Percentiles rank a stretch among this genome's conserved stretches.
Evolutionary conservation across 176 grass and related monocot species (phyloP).

Genomic region (Neostapfia colusana): DNA sequence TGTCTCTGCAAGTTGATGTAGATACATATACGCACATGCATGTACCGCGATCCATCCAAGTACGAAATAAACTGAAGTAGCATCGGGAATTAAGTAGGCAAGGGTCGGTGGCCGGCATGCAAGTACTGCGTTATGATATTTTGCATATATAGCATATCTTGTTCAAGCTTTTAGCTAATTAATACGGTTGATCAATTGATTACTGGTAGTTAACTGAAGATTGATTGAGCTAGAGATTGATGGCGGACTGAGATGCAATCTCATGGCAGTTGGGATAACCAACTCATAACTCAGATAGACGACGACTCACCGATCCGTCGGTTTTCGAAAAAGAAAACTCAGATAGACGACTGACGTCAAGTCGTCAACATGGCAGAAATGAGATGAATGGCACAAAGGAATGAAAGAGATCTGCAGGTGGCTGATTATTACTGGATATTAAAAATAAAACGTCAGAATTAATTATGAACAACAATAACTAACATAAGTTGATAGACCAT

Average conservation of each 20-base stretch:
- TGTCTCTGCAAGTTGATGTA: constrained; percentile 3
- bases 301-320: no score
- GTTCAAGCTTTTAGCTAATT: constrained; percentile 7
- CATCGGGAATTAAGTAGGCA: no score
- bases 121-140: not conserved
- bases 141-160: not conserved
- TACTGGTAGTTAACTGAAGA: not conserved
- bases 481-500: not conserved
- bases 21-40: no score
- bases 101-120: no score
- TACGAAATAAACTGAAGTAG: no score
- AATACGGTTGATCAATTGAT: not conserved
- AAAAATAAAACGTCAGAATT: constrained; percentile 1
- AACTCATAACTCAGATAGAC: not conserved
- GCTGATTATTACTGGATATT: not conserved
- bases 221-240: no score
- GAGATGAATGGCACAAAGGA: not conserved
- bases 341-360: no score
- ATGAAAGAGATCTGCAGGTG: not conserved
- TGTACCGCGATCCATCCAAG: no score
- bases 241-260: not conserved
- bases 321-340: no score
- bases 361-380: no score
- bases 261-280: constrained; percentile 8
- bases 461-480: constrained; percentile 13